Percentiles rank a stretch among this genome's conserved stretches.
phyloP scores from a whole-genome alignment of 1,139 yeast species.

The Saccharomyces hybrid region DNA sequence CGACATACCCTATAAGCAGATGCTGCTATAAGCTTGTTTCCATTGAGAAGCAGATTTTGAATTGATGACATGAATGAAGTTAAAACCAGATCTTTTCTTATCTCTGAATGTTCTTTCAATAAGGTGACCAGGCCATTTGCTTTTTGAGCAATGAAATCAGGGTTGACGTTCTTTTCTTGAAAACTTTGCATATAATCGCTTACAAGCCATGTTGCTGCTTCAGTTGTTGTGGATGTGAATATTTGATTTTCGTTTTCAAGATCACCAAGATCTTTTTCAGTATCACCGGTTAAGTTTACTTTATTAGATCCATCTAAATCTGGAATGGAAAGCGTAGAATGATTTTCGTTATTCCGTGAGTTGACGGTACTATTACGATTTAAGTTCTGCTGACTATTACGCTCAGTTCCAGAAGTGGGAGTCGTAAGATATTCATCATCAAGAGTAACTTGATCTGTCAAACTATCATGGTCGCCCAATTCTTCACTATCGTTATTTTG shows the following conservation, averaged over 20 bases:
- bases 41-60: conserved; percentile 52
- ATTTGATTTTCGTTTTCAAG: not conserved
- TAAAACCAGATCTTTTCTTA: conserved; percentile 59
- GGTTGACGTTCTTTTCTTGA: conserved; percentile 36
- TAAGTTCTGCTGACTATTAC: not conserved
- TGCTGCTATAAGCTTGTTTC: conserved; percentile 58
- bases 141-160: conserved; percentile 45
- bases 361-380: not conserved
- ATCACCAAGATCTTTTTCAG: not conserved
- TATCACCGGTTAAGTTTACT: not conserved
- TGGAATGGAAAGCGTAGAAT: not conserved
- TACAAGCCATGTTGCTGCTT: conserved; percentile 41
- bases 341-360: not conserved
- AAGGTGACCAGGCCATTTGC: conserved; percentile 59
- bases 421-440: not conserved
- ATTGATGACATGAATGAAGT: conserved; percentile 55
- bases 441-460: not conserved
- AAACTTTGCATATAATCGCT: conserved; percentile 44
- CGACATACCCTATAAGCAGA: conserved; percentile 72
- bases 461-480: not conserved
- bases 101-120: conserved; percentile 50
- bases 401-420: not conserved
- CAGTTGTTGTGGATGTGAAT: not conserved
- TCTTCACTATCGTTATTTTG: not conserved
- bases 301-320: not conserved